Evolutionary conservation across 805 yeast genomes (phyloP).

Genomic region (Candida sithepensis): DNA sequence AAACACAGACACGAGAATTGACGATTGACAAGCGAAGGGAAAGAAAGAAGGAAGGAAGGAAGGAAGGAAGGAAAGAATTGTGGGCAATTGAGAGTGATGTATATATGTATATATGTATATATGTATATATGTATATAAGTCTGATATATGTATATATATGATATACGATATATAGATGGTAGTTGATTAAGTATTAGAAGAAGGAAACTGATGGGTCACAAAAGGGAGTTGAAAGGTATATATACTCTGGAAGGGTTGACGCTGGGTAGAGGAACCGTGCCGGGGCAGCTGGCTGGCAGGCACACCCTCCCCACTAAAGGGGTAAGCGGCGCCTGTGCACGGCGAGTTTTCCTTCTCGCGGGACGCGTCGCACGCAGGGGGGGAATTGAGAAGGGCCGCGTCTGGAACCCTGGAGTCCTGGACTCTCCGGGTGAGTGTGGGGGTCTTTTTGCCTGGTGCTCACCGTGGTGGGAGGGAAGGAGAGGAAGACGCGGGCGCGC

Average conservation of each 20-base stretch:
- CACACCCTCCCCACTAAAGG: neutral
- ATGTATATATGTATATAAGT: neutral
- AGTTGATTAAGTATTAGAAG: neutral
- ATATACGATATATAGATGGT: neutral
- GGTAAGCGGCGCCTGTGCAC: no score
- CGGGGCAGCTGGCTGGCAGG: no score
- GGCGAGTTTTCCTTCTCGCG: no score
- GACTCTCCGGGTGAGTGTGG: no score
- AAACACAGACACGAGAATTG: neutral
- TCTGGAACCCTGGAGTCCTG: no score
- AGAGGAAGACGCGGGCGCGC: no score
- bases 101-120: neutral
- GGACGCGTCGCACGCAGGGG: no score
- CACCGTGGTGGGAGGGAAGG: no score
- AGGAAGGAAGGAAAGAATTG: neutral
- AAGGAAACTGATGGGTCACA: slow-evolving; percentile 5
- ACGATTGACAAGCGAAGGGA: neutral
- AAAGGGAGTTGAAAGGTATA: neutral
- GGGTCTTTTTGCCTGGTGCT: no score
- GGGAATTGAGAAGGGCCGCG: no score
- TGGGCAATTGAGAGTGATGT: neutral
- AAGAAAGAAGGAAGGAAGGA: neutral
- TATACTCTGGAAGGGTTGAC: neutral
- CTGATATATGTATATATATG: neutral
- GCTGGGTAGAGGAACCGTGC: neutral